Evolutionary conservation across 441 rosid species (phyloP).

Genomic region (Populus hybrid): DNA sequence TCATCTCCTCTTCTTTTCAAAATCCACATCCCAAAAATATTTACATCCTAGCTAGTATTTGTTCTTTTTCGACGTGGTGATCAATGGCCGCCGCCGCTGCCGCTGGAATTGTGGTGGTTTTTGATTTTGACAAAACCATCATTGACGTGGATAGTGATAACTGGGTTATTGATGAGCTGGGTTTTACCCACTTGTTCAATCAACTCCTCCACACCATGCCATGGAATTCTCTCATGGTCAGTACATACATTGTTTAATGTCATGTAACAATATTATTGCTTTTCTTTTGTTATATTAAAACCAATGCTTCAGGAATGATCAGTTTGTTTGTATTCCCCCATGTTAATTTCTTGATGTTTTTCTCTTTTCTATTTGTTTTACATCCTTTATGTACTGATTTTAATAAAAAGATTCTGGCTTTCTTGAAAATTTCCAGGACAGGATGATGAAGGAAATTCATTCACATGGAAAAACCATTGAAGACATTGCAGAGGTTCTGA

Average conservation of each 20-base stretch:
- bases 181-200: constrained; percentile 54
- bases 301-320: too few species aligned
- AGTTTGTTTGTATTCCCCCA: not conserved
- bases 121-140: constrained; percentile 77
- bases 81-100: too few species aligned
- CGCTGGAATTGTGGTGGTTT: constrained; percentile 46
- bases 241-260: not conserved
- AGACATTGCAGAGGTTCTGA: constrained; percentile 41
- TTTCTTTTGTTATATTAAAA: too few species aligned
- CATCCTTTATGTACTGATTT: too few species aligned
- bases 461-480: constrained; percentile 40
- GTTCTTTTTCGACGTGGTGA: constrained; percentile 34
- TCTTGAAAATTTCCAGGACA: constrained; percentile 34
- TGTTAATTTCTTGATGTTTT: not conserved
- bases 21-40: too few species aligned
- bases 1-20: too few species aligned
- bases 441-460: constrained; percentile 52
- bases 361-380: too few species aligned
- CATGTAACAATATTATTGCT: too few species aligned
- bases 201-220: constrained; percentile 78
- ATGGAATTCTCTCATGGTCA: constrained; percentile 74
- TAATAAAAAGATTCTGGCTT: too few species aligned
- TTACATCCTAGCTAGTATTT: too few species aligned
- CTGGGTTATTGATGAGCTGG: constrained; percentile 65
- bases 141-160: constrained; percentile 73